phyloP scores from a whole-genome alignment of 2,329 filamentous ascomycete species.

The Pyrenophora seminiperda region DNA sequence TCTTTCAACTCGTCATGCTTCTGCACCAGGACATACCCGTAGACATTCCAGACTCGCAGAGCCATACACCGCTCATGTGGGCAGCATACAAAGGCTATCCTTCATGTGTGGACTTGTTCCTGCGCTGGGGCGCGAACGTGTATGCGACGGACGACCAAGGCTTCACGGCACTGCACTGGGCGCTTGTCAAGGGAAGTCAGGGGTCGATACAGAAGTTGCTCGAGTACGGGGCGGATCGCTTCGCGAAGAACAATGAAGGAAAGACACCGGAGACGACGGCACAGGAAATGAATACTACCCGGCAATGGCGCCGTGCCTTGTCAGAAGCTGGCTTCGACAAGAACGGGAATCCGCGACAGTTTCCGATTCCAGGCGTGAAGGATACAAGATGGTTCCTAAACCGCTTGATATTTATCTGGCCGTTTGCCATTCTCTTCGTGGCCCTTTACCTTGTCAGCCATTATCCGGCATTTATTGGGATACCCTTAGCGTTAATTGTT shows the following conservation, averaged over 20 bases:
- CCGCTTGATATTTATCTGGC: conserved; percentile 88
- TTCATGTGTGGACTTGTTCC: conserved; percentile 85
- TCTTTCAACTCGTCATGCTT: conserved; percentile 83
- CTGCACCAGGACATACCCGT: conserved; percentile 95
- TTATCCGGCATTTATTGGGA: conserved; percentile 72
- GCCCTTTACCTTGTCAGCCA: conserved; percentile 74
- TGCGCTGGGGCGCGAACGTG: conserved; percentile 94
- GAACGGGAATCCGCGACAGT: conserved; percentile 73
- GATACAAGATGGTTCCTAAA: conserved; percentile 78
- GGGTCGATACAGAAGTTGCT: conserved; percentile 91
- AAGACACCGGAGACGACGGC: conserved; percentile 89
- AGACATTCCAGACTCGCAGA: conserved; percentile 85
- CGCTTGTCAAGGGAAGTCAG: conserved; percentile 87
- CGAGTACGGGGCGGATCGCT: conserved; percentile 93
- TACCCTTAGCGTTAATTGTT: conserved; percentile 71
- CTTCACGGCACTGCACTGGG: conserved; percentile 95
- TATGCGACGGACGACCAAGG: conserved; percentile 89
- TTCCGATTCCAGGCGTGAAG: conserved; percentile 76
- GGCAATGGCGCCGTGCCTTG: conserved; percentile 81
- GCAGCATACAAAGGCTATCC: conserved; percentile 97
- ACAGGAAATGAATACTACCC: conserved; percentile 83
- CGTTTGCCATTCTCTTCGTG: conserved; percentile 75
- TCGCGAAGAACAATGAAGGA: conserved; percentile 83
- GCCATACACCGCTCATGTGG: conserved; percentile 98
- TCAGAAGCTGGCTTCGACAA: conserved; percentile 82